These are phyloP conservation scores for Xylaria grammica DNA, from an alignment of 495 filamentous ascomycete genomes.

Conservation along the genomic window DNA sequence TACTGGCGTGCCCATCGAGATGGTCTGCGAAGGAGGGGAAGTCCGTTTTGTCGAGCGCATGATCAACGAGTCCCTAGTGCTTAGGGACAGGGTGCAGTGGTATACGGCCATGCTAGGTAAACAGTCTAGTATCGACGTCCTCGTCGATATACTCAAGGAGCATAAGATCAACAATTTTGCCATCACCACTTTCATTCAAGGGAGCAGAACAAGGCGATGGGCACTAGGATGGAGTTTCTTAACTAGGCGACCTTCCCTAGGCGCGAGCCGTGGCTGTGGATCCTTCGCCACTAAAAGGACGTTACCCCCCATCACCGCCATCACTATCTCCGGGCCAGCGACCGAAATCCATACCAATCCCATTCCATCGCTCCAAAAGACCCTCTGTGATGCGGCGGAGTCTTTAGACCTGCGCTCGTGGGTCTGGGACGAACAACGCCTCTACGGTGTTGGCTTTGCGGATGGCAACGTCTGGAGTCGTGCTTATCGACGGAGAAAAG, in stretches of 20 bases:
- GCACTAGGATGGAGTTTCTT: conserved; percentile 86
- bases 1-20: conserved; percentile 82
- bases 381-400: conserved; percentile 48
- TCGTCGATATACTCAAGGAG: conserved; percentile 66
- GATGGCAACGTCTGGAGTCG: conserved; percentile 58
- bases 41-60: conserved; percentile 77
- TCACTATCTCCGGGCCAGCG: conserved; percentile 38
- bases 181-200: conserved; percentile 80
- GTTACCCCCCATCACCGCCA: conserved; percentile 46
- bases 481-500: conserved; percentile 47
- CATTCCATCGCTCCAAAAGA: conserved; percentile 57
- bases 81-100: conserved; percentile 73
- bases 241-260: conserved; percentile 66
- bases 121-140: conserved; percentile 66
- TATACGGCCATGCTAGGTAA: conserved; percentile 94
- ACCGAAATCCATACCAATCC: conserved; percentile 44
- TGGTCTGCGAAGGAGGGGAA: conserved; percentile 88
- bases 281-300: conserved; percentile 62
- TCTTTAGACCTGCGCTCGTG: conserved; percentile 67
- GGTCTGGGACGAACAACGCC: conserved; percentile 43
- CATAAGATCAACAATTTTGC: conserved; percentile 77
- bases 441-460: conserved; percentile 44
- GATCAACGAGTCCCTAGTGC: conserved; percentile 70
- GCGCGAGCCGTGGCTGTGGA: conserved; percentile 60
- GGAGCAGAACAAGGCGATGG: conserved; percentile 83